Evolutionary conservation across 495 filamentous ascomycete species (phyloP).

Genomic region (Penicillium steckii): DNA sequence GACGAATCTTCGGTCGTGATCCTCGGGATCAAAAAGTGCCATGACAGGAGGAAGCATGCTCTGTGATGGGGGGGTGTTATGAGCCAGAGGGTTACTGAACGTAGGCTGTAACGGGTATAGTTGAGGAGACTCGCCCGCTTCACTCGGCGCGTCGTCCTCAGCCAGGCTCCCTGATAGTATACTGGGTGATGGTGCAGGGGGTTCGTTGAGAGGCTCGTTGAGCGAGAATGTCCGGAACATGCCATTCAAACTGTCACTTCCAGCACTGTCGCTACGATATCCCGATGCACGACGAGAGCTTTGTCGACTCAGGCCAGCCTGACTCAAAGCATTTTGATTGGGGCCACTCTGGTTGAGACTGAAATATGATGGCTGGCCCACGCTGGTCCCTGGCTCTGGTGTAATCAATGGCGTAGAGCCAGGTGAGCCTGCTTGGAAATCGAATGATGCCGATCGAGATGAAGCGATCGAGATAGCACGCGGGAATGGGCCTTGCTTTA

Average conservation of each 20-base stretch:
- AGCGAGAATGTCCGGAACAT: slow-evolving; percentile 85
- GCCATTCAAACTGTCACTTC: slow-evolving; percentile 78
- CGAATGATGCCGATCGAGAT: slow-evolving; percentile 93
- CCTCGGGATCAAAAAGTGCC: slow-evolving; percentile 94
- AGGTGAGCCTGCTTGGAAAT: slow-evolving; percentile 76
- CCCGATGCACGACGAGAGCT: slow-evolving; percentile 77
- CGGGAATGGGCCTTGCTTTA: slow-evolving; percentile 89
- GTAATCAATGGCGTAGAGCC: slow-evolving; percentile 83
- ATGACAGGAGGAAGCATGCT: slow-evolving; percentile 90
- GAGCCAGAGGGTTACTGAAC: slow-evolving; percentile 50
- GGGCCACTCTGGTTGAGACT: slow-evolving; percentile 67
- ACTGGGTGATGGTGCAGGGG: slow-evolving; percentile 30
- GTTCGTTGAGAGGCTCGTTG: slow-evolving; percentile 52
- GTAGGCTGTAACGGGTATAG: slow-evolving; percentile 61
- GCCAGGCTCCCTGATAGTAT: slow-evolving; percentile 48
- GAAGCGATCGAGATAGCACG: slow-evolving; percentile 83
- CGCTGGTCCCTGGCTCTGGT: slow-evolving; percentile 64
- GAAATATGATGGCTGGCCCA: slow-evolving; percentile 91
- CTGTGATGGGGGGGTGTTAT: slow-evolving; percentile 65
- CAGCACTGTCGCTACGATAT: slow-evolving; percentile 87
- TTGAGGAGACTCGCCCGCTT: slow-evolving; percentile 69
- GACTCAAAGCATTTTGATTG: slow-evolving; percentile 59
- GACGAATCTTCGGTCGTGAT: slow-evolving; percentile 90
- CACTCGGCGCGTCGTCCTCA: slow-evolving; percentile 70
- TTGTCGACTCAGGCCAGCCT: slow-evolving; percentile 66